Evolutionary conservation across 164 flowering plant species (phyloP).

Genomic region (Pachysandra terminalis): DNA sequence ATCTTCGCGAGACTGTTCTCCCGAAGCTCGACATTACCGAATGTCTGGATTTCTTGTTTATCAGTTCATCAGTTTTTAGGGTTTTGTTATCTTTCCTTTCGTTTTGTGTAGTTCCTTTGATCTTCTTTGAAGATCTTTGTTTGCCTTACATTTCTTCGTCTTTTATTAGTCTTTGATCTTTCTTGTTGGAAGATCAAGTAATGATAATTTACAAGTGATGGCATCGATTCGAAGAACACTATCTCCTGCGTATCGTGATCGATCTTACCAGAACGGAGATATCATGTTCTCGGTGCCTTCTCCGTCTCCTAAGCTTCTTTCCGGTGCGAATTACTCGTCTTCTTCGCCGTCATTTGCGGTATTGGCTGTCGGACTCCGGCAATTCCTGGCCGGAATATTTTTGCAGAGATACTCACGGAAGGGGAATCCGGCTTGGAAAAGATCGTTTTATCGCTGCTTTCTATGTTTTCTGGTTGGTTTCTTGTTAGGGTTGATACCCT

Average conservation of each 20-base stretch:
- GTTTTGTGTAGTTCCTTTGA: not conserved
- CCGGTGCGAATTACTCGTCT: conserved; percentile 23
- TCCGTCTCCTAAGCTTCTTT: conserved; percentile 37
- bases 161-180: too few species aligned
- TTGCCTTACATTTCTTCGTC: not conserved
- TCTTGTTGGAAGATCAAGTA: not conserved
- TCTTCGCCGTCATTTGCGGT: conserved; percentile 11
- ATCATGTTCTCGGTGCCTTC: conserved; percentile 27
- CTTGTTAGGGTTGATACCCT: conserved; percentile 64
- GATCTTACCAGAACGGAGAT: conserved; percentile 40
- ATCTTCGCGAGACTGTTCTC: not conserved
- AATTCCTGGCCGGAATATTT: conserved; percentile 24
- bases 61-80: not conserved
- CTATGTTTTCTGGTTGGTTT: conserved; percentile 63
- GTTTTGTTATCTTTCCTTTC: not conserved
- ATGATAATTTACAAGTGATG: conserved; percentile 26
- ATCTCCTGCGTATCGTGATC: conserved; percentile 58
- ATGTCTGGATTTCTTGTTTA: not conserved
- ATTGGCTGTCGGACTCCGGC: conserved; percentile 12
- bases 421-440: conserved; percentile 29
- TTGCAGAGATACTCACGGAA: conserved; percentile 29
- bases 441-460: conserved; percentile 31
- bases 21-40: not conserved
- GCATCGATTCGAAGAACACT: conserved; percentile 74
- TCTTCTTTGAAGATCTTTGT: not conserved